Conservation (phyloP, 2,329 filamentous ascomycete genomes). For the Hypoxylon sp. region DNA sequence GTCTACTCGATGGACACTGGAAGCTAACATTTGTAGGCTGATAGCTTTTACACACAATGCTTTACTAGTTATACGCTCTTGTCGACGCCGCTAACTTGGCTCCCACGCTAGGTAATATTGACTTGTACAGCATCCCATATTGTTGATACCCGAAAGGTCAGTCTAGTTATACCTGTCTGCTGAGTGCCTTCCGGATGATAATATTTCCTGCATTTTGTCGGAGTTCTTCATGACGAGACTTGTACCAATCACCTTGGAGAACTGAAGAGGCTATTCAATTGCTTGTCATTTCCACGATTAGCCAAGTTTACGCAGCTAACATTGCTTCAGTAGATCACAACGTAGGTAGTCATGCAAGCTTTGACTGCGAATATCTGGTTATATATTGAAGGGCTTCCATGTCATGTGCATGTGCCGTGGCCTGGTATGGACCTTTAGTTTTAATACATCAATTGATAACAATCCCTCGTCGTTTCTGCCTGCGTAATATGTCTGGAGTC, state of each 20-base stretch:
- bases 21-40: conserved; percentile 47
- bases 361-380: background rate
- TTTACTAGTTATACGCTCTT: conserved; percentile 3
- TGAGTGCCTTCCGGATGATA: conserved; percentile 60
- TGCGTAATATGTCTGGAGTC: background rate
- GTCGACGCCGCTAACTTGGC: conserved; percentile 34
- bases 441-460: no score
- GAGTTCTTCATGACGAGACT: conserved; percentile 68
- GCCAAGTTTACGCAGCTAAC: conserved; percentile 9
- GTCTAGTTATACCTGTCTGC: conserved; percentile 39
- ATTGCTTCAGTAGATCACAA: background rate
- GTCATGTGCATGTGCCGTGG: no score
- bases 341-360: background rate
- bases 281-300: background rate
- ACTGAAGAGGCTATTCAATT: conserved; percentile 59
- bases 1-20: background rate
- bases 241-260: conserved; percentile 69
- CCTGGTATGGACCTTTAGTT: no score
- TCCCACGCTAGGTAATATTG: conserved; percentile 38
- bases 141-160: conserved; percentile 15
- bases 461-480: no score
- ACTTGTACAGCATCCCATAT: background rate
- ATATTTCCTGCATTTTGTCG: conserved; percentile 59
- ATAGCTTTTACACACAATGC: conserved; percentile 33
- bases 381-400: no score